Conservation (phyloP, 2,329 filamentous ascomycete genomes). For the Paecilomyces fulvus region DNA sequence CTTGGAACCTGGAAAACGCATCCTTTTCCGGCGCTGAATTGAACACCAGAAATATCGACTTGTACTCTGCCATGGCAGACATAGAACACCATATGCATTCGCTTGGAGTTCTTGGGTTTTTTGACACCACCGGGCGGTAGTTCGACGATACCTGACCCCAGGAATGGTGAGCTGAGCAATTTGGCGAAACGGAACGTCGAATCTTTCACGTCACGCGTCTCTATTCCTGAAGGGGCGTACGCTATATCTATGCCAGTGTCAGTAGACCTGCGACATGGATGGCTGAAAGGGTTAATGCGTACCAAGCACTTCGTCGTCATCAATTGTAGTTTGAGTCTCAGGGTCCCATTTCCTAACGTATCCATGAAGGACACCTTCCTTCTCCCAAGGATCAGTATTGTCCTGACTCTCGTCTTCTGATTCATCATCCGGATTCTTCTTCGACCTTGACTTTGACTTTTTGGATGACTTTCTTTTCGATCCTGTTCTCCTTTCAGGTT, state of each 20-base stretch:
- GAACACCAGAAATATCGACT: constrained; percentile 52
- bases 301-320: constrained; percentile 36
- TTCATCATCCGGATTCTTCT: constrained; percentile 27
- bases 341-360: constrained; percentile 37
- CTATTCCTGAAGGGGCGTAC: constrained; percentile 49
- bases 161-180: constrained; percentile 73
- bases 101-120: constrained; percentile 80
- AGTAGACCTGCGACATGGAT: constrained; percentile 7
- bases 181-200: constrained; percentile 83
- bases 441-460: constrained; percentile 24
- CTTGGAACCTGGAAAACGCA: constrained; percentile 92
- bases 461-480: constrained; percentile 27
- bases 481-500: constrained; percentile 32
- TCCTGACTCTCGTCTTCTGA: constrained; percentile 33
- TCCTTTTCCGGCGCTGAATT: constrained; percentile 75
- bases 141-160: constrained; percentile 84
- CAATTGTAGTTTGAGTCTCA: constrained; percentile 26
- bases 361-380: constrained; percentile 34
- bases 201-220: constrained; percentile 50
- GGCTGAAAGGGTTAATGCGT: constrained; percentile 5
- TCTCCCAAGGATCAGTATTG: constrained; percentile 37
- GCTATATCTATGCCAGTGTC: constrained; percentile 45
- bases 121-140: constrained; percentile 77
- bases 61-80: constrained; percentile 74
- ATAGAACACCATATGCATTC: constrained; percentile 97